Evolutionary conservation across 495 filamentous ascomycete species (phyloP), one percentile per base, ranked within the genome.

Genomic region (Penicillium mononematosum): DNA sequence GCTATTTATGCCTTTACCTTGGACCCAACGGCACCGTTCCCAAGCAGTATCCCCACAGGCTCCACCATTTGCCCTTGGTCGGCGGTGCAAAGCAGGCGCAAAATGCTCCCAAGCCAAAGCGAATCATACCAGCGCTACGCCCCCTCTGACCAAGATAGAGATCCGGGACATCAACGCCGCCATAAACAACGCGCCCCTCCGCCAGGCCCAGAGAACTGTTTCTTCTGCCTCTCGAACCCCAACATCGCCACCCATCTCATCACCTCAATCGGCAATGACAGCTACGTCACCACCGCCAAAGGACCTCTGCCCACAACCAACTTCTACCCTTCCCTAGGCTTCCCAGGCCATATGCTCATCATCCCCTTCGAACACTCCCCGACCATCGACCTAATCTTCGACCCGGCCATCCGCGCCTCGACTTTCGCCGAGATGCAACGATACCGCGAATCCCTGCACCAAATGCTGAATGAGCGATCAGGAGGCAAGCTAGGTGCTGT

Each of bases 141-240:
- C 25, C 65, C 69, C 50, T 62, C 72, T 45, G 69, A 76, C 44
- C 58, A 69, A 42, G 58, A 67, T 39, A 60, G 53, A 41, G 53
- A 55, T 16, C 53, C 53, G 4, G 53, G 73, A 36, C 47, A 57
- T 9, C 22, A 45, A 9, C 74, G 76, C 22, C 70, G 78, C n/a
- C 72, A 73, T 31, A 88, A 91, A 55, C 61, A 58, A 24, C 79
- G 83, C 9, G 78, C 70, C 11, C 78, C 81, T 9, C 88, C 88
- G 1, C 85, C 88, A 5, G 84, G 84, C 4, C 91, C 91, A 0
- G 85, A 87, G 22, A 79, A 84, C 59, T 98, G 94, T 69, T 98
- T 93, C 79, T 97, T 98, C 79, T 98, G 94, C 68, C 78, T 98
- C 5, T 88, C 87, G 9, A 97, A 94, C 67, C 83, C 86, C 17